Percentiles rank a stretch among this genome's conserved stretches.
These are phyloP conservation scores for Cetraspora pellucida DNA, from an alignment of 192 early-diverging fungal species.

Conservation along the genomic window DNA sequence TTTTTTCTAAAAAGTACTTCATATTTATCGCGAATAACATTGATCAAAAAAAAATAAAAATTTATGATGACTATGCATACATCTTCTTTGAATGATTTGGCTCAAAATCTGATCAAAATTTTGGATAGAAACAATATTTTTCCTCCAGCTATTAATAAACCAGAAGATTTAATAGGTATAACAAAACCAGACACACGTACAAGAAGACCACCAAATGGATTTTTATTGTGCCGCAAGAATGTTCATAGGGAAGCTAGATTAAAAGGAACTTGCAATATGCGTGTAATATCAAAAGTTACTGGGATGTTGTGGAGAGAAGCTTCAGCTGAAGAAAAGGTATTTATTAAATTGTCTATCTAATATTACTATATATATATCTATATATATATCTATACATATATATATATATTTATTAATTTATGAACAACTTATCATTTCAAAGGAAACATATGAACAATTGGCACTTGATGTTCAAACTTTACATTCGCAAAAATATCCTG, in stretches of 20 bases:
- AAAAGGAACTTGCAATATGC: constrained; percentile 1
- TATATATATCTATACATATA: no score
- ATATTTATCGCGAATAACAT: no score
- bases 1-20: no score
- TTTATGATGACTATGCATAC: background rate
- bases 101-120: background rate
- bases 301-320: constrained; percentile 8
- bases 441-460: constrained; percentile 11
- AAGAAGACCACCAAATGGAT: constrained; percentile 6
- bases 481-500: background rate
- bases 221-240: constrained; percentile 20
- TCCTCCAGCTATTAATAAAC: constrained; percentile 8
- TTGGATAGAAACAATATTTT: background rate
- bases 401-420: no score
- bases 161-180: background rate
- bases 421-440: no score
- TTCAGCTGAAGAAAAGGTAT: background rate
- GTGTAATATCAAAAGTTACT: constrained; percentile 9
- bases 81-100: background rate
- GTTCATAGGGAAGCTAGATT: constrained; percentile 3
- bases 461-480: background rate
- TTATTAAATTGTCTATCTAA: no score
- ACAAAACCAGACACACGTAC: background rate
- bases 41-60: no score
- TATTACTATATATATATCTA: no score